phyloP scores from a whole-genome alignment of 2,329 filamentous ascomycete genomes.

The Talaromyces sp. region DNA sequence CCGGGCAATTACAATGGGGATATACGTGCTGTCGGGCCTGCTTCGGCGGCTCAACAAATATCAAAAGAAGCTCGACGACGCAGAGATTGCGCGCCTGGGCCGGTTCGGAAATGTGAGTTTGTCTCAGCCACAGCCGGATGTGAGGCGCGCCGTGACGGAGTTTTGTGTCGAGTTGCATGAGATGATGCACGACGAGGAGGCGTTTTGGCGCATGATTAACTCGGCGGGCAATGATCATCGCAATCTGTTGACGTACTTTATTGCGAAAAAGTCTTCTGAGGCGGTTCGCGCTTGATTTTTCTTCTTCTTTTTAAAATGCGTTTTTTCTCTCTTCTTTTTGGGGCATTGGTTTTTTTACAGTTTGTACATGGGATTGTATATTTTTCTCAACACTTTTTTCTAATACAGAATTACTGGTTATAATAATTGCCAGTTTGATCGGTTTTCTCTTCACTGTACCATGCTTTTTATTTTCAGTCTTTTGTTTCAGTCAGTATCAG shows the following conservation, averaged over 20 bases:
- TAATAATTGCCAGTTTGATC: not conserved
- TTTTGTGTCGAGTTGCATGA: constrained; percentile 21
- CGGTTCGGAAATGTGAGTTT: constrained; percentile 28
- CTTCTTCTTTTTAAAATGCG: not conserved
- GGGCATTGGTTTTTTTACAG: not conserved
- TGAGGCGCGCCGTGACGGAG: constrained; percentile 34
- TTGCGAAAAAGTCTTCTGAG: constrained; percentile 15
- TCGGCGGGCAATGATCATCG: constrained; percentile 18
- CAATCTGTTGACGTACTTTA: constrained; percentile 24
- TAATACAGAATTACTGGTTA: not conserved
- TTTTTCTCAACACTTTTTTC: not conserved
- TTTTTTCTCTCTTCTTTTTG: not conserved
- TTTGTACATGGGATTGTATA: not conserved
- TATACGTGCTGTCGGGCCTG: constrained; percentile 24
- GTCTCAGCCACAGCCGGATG: constrained; percentile 29
- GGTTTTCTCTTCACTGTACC: not conserved
- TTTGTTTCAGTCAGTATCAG: too few relatives aligned
- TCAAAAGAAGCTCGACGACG: constrained; percentile 13
- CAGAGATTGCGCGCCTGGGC: constrained; percentile 25
- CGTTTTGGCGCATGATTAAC: constrained; percentile 21
- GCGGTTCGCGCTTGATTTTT: not conserved
- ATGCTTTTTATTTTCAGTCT: not conserved
- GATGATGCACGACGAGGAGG: constrained; percentile 21
- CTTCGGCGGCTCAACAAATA: constrained; percentile 21
- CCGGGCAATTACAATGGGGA: constrained; percentile 31